Evolutionary conservation across 352 stramenopile genomes (phyloP).

Genomic region (Phytophthora ohioensis): DNA sequence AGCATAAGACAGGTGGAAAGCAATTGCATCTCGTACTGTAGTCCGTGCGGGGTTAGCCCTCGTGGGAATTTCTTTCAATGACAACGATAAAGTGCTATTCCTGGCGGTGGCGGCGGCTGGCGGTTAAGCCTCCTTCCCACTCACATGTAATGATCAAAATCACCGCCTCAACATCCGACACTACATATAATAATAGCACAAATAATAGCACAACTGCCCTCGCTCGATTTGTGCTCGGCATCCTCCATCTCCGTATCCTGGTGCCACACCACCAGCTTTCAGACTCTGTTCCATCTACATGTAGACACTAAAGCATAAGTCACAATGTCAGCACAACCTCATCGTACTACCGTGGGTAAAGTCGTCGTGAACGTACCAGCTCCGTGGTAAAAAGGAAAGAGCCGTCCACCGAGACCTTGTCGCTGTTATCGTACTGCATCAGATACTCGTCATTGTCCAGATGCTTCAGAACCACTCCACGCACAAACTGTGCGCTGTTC

Average conservation of each 20-base stretch:
- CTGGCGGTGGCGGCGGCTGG: too few species aligned
- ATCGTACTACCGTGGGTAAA: neutral
- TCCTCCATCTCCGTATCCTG: conserved; percentile 43
- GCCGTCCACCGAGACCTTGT: conserved; percentile 53
- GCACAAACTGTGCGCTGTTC: conserved; percentile 51
- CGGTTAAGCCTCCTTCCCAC: too few species aligned
- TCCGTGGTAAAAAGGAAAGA: conserved; percentile 61
- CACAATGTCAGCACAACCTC: conserved; percentile 19
- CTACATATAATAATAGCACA: too few species aligned
- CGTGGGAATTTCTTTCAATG: too few species aligned
- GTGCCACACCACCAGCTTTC: conserved; percentile 15
- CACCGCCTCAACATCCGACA: too few species aligned
- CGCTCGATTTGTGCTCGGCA: conserved; percentile 10
- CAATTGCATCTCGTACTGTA: neutral
- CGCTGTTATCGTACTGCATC: conserved; percentile 66
- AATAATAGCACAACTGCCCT: conserved; percentile 36
- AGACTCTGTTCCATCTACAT: conserved; percentile 48
- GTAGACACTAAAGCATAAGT: conserved; percentile 21
- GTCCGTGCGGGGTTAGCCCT: neutral
- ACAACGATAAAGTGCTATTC: too few species aligned
- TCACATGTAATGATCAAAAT: too few species aligned
- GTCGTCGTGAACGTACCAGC: conserved; percentile 41
- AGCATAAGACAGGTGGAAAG: neutral
- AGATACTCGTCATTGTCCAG: conserved; percentile 53
- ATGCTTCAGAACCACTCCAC: conserved; percentile 50